These are phyloP conservation scores for Curvularia lunata DNA, from an alignment of 2,329 filamentous ascomycete species.

Conservation along the genomic window DNA sequence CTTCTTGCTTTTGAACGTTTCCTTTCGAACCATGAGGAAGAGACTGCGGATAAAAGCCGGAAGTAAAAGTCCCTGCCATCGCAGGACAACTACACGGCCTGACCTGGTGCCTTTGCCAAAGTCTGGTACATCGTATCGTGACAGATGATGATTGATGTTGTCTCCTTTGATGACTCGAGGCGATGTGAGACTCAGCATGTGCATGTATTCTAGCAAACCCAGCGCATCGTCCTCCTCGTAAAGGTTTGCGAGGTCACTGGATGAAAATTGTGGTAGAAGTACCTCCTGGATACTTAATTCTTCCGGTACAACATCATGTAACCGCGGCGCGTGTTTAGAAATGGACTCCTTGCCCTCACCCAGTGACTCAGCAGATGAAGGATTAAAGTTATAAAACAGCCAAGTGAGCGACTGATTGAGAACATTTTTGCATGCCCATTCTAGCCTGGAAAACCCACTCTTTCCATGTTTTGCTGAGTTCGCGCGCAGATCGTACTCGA, in stretches of 20 bases:
- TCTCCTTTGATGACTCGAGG: slow-evolving; percentile 66
- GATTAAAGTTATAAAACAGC: slow-evolving; percentile 73
- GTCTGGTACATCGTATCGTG: slow-evolving; percentile 67
- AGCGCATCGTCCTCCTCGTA: slow-evolving; percentile 67
- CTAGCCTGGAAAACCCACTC: slow-evolving; percentile 78
- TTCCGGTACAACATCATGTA: slow-evolving; percentile 33
- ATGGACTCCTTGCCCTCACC: slow-evolving; percentile 34
- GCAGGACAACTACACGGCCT: slow-evolving; percentile 43
- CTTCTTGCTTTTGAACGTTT: slow-evolving; percentile 25
- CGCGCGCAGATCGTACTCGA: slow-evolving; percentile 76
- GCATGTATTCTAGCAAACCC: slow-evolving; percentile 76
- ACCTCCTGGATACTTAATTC: slow-evolving; percentile 31
- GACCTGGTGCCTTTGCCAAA: slow-evolving; percentile 25
- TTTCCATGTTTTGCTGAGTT: slow-evolving; percentile 83
- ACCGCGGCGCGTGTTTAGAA: slow-evolving; percentile 41
- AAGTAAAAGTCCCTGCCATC: slow-evolving; percentile 55
- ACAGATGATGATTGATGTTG: slow-evolving; percentile 70
- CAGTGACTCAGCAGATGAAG: slow-evolving; percentile 31
- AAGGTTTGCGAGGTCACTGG: slow-evolving; percentile 40
- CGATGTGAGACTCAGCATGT: slow-evolving; percentile 69
- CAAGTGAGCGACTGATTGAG: slow-evolving; percentile 72
- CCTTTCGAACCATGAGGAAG: slow-evolving; percentile 34
- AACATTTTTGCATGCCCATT: slow-evolving; percentile 80
- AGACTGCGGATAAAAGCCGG: slow-evolving; percentile 41
- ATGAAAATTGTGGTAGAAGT: slow-evolving; percentile 36